Percentiles rank a stretch among this genome's conserved stretches.
Evolutionary conservation across 768 basidiomycete genomes (phyloP).

Genomic region (Lactifluus rugatus): DNA sequence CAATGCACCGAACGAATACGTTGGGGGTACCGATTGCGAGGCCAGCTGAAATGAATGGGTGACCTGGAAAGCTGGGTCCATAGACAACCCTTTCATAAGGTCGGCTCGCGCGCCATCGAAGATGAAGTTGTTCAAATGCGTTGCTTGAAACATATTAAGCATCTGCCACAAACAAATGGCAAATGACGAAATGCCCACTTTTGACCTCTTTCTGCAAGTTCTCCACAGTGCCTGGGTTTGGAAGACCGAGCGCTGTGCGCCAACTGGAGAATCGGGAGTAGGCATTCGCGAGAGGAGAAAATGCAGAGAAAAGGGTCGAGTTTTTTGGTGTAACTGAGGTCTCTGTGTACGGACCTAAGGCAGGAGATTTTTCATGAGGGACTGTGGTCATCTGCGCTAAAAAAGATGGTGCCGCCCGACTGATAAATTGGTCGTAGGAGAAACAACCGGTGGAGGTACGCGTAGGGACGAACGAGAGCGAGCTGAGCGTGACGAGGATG

Average conservation of each 20-base stretch:
- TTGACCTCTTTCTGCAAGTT: slow-evolving; percentile 91
- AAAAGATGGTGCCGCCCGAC: background rate
- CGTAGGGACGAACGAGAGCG: background rate
- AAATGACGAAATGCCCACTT: slow-evolving; percentile 37
- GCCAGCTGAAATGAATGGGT: slow-evolving; percentile 93
- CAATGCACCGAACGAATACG: slow-evolving; percentile 91
- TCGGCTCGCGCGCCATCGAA: slow-evolving; percentile 98
- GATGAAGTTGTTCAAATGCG: slow-evolving; percentile 86
- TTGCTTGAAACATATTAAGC: slow-evolving; percentile 40
- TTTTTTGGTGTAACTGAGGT: slow-evolving; percentile 7
- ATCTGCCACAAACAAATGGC: background rate
- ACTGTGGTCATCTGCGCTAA: slow-evolving; percentile 9
- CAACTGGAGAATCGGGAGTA: slow-evolving; percentile 72
- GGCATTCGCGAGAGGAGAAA: slow-evolving; percentile 50
- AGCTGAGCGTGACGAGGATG: background rate
- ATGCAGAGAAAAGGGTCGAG: background rate
- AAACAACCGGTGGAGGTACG: background rate
- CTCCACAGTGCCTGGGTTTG: slow-evolving; percentile 90
- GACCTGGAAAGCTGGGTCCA: slow-evolving; percentile 95
- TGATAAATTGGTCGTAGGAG: slow-evolving; percentile 1
- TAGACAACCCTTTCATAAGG: slow-evolving; percentile 84
- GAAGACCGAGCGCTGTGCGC: slow-evolving; percentile 71
- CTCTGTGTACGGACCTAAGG: background rate
- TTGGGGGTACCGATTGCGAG: slow-evolving; percentile 71
- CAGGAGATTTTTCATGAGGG: slow-evolving; percentile 6